A percentile compares a stretch with the other conserved stretches of the same genome.
Evolutionary conservation across 345 rosid genomes (phyloP).

Genomic region (Euphorbia lathyris): DNA sequence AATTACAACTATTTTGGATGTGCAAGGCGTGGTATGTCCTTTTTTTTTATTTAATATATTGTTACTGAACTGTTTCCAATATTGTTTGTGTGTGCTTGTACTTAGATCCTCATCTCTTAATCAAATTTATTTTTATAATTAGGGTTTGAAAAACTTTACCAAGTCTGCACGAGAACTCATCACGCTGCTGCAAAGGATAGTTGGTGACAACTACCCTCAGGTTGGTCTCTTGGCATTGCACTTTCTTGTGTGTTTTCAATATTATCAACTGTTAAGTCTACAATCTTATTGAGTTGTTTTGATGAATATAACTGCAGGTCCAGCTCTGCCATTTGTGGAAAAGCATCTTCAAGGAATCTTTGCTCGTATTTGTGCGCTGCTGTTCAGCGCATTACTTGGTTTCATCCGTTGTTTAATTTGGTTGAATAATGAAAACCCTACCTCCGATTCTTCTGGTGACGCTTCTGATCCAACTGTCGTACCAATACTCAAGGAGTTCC

Average conservation of each 20-base stretch:
- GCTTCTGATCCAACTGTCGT: slow-evolving; percentile 27
- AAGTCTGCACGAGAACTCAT: slow-evolving; percentile 31
- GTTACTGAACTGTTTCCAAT: not conserved
- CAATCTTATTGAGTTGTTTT: slow-evolving; percentile 1
- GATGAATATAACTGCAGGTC: slow-evolving; percentile 39
- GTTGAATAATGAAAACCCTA: slow-evolving; percentile 24
- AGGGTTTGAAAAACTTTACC: slow-evolving; percentile 27
- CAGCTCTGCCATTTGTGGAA: slow-evolving; percentile 20
- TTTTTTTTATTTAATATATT: not conserved
- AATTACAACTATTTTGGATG: slow-evolving; percentile 33
- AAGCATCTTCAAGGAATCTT: slow-evolving; percentile 32
- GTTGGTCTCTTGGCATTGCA: slow-evolving; percentile 4
- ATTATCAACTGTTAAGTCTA: too few relatives aligned
- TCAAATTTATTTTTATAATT: not conserved
- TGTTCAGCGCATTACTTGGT: slow-evolving; percentile 40
- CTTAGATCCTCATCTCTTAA: not conserved
- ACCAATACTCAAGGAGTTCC: slow-evolving; percentile 30
- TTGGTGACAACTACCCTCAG: slow-evolving; percentile 34
- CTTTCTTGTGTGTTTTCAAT: too few relatives aligned
- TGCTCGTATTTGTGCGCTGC: slow-evolving; percentile 34
- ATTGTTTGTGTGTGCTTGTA: not conserved
- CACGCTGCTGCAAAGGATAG: slow-evolving; percentile 30
- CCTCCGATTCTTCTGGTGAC: slow-evolving; percentile 24
- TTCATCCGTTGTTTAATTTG: slow-evolving; percentile 33
- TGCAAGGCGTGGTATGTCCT: slow-evolving; percentile 28